These are phyloP conservation scores for Phoma sp. DNA, from an alignment of 2,329 filamentous ascomycete species.

Conservation along the genomic window DNA sequence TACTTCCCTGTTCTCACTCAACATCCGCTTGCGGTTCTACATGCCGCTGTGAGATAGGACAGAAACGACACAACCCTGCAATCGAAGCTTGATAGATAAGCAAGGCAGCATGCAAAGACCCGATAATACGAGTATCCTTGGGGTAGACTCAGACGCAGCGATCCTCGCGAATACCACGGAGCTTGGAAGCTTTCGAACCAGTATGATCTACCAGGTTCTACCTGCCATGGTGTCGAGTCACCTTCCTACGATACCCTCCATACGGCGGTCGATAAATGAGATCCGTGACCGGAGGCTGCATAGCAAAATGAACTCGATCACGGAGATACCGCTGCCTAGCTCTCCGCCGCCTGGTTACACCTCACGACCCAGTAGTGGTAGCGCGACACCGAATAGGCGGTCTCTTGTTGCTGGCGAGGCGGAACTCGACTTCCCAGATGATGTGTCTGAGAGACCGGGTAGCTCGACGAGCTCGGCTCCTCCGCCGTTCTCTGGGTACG, in stretches of 20 bases:
- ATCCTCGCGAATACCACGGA: conserved; percentile 17
- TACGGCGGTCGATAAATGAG: conserved; percentile 48
- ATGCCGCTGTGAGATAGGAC: conserved; percentile 3
- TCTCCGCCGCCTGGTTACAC: conserved; percentile 50
- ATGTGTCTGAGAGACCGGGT: conserved; percentile 31
- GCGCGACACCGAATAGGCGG: conserved; percentile 23
- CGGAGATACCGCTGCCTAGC: conserved; percentile 28
- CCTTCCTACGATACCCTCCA: conserved; percentile 59
- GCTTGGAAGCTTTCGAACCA: conserved; percentile 35
- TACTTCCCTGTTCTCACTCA: neutral
- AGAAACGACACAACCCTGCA: conserved; percentile 9
- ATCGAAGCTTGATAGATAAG: conserved; percentile 21
- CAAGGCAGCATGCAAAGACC: conserved; percentile 17
- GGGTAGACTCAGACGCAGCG: conserved; percentile 17
- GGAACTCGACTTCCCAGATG: conserved; percentile 32
- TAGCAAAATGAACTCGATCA: conserved; percentile 23
- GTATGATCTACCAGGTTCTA: conserved; percentile 61
- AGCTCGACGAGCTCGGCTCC: conserved; percentile 30
- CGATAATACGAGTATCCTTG: neutral
- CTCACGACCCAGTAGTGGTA: conserved; percentile 35
- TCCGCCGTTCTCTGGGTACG: conserved; percentile 32
- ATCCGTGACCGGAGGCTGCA: conserved; percentile 29
- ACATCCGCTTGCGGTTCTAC: conserved; percentile 14
- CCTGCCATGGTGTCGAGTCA: conserved; percentile 60
- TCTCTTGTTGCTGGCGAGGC: conserved; percentile 27